Base-by-base conservation (phyloP, 441 rosid genomes). In the Populus trichocarpa region DNA sequence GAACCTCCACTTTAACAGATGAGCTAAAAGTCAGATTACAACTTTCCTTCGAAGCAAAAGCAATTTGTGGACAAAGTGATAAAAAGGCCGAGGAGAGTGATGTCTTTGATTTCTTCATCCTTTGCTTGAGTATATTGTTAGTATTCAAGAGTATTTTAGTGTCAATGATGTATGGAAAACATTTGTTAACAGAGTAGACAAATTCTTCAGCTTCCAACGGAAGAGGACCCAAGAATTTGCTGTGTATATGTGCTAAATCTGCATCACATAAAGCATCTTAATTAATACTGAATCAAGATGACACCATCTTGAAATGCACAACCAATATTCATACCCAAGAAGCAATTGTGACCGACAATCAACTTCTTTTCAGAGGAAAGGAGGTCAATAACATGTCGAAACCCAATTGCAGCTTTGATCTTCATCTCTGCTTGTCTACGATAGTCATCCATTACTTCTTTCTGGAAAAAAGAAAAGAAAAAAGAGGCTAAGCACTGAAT, bases 341-440 rank as follows among this genome's bases (percentile, higher is more conserved):
- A 88, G 82, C 97, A 96, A 85, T 96, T 94, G 83, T 96, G 97
- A 81, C 99, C 97, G 69, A 96, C 92, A 64, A 96, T 88, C 85
- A 92, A 85, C 92, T 90, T 96, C 75, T 89, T 64, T 79, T 88
- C 95, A 0, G 94, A 90, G 74, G 97, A 87, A 82, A 96, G 93
- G 64, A 92, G 87, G 77, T 96, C 99, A 79, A 96, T 89, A 78
- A 96, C 93, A 79, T 87, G 96, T 73, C 96, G 97, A 80, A 96
- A 91, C 77, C 99, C 99, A 35, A 89, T 74, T 59, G 97, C 92
- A 77, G 85, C 85, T 75, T 84, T 84, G 80, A 96, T 87, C 79
- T 86, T 90, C 83, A 67, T 83, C 88, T 90, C 87, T 61, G 83
- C 88, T 36, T 59, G 85, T 82, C 78, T 84, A 71, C 68, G 84